A percentile compares a stretch with the other conserved stretches of the same genome.
These are phyloP conservation scores for Rhodamnia argentea DNA, from an alignment of 345 rosid genomes.

Conservation along the genomic window DNA sequence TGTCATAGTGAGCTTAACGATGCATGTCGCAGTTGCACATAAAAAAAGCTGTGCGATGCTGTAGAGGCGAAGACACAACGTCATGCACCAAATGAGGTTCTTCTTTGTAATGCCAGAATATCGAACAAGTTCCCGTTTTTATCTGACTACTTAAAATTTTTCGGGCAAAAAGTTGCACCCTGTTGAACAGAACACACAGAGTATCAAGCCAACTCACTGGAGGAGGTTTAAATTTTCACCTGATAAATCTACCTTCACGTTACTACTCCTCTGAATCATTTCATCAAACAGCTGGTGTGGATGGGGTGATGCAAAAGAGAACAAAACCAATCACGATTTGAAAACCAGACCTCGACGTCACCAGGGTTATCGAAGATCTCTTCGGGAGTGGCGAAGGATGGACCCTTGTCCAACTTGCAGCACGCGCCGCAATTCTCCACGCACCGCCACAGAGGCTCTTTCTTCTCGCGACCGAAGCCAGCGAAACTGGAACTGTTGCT, in stretches of 20 bases:
- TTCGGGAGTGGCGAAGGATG: constrained; percentile 62
- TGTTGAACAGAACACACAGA: neutral
- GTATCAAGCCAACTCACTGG: neutral
- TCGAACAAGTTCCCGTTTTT: neutral
- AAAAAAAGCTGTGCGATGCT: neutral
- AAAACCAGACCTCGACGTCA: constrained; percentile 41
- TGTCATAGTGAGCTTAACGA: neutral
- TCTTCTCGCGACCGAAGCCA: constrained; percentile 31
- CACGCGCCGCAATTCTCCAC: constrained; percentile 76
- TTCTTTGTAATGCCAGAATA: neutral
- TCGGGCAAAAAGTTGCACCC: neutral
- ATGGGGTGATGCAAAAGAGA: neutral
- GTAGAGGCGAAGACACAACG: neutral
- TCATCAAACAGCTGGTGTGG: constrained; percentile 33
- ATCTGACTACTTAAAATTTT: neutral
- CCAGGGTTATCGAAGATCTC: constrained; percentile 54
- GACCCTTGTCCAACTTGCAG: constrained; percentile 82
- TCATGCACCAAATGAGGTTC: neutral
- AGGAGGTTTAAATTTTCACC: neutral
- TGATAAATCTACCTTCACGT: neutral
- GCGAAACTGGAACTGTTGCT: neutral
- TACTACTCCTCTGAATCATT: neutral
- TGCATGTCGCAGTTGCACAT: neutral
- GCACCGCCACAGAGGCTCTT: constrained; percentile 59
- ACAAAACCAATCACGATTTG: neutral